These are phyloP conservation scores for Phytophthora palmivora DNA, from an alignment of 352 stramenopile genomes.

Conservation along the genomic window DNA sequence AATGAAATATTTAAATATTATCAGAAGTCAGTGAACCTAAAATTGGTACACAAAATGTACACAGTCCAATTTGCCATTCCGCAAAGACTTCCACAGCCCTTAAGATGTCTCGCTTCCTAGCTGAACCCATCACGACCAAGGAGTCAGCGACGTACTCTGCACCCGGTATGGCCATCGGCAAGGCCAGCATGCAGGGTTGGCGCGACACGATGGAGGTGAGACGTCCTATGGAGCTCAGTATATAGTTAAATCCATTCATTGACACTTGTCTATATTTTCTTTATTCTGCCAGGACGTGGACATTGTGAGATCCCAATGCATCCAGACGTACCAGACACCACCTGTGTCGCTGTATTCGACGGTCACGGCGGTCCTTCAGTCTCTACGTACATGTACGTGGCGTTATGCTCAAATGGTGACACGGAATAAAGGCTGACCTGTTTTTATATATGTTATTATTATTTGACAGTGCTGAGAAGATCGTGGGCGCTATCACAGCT, in stretches of 20 bases:
- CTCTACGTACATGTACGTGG: slow-evolving; percentile 72
- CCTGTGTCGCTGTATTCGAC: slow-evolving; percentile 85
- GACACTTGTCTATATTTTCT: slow-evolving; percentile 7
- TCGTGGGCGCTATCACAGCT: slow-evolving; percentile 64
- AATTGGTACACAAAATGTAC: slow-evolving; percentile 6
- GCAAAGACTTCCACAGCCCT: neutral
- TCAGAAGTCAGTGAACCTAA: slow-evolving; percentile 14
- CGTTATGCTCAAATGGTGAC: neutral
- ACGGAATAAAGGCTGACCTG: slow-evolving; percentile 10
- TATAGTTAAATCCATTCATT: neutral
- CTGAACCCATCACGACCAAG: slow-evolving; percentile 84
- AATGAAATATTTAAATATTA: slow-evolving; percentile 9
- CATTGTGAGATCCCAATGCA: slow-evolving; percentile 76
- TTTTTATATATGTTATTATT: slow-evolving; percentile 10
- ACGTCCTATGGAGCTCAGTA: neutral
- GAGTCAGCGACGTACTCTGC: slow-evolving; percentile 52
- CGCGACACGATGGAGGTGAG: slow-evolving; percentile 85
- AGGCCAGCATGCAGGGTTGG: slow-evolving; percentile 86
- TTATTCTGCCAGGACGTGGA: slow-evolving; percentile 64
- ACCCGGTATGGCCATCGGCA: slow-evolving; percentile 67
- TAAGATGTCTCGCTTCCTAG: slow-evolving; percentile 85
- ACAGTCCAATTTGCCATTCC: slow-evolving; percentile 6
- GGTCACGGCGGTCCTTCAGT: slow-evolving; percentile 78
- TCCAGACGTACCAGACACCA: slow-evolving; percentile 53
- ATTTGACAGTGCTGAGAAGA: slow-evolving; percentile 66